Evolutionary conservation across 257 asterid species (phyloP).

Genomic region (Gardenia jasminoides): DNA sequence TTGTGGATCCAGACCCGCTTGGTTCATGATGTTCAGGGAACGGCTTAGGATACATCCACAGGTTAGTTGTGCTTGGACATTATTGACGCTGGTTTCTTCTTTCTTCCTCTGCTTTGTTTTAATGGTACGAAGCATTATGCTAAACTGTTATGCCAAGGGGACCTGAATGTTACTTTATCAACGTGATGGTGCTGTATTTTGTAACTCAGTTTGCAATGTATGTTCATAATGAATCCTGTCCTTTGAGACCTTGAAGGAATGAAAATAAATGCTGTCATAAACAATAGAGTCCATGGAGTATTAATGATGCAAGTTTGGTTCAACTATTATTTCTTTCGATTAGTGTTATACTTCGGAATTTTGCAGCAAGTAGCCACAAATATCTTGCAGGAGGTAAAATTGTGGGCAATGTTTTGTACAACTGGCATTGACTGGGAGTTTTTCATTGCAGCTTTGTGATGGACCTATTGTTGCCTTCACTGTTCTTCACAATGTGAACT

Average conservation of each 20-base stretch:
- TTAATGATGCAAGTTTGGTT: background rate
- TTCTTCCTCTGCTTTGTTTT: background rate
- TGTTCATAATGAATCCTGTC: background rate
- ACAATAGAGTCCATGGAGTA: background rate
- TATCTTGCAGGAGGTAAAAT: background rate
- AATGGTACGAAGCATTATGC: background rate
- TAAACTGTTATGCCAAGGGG: background rate
- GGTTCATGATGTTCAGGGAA: slow-evolving; percentile 95
- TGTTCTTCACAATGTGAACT: slow-evolving; percentile 93
- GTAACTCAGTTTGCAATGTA: background rate
- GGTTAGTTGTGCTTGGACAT: slow-evolving; percentile 44
- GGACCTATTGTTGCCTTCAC: slow-evolving; percentile 93
- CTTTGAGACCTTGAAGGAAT: background rate
- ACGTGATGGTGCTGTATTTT: background rate
- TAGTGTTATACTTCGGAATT: background rate
- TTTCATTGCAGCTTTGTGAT: slow-evolving; percentile 72
- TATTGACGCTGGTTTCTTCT: background rate
- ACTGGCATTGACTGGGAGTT: slow-evolving; percentile 15
- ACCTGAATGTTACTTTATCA: background rate
- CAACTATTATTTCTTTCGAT: background rate
- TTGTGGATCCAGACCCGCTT: slow-evolving; percentile 79
- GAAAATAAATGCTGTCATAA: background rate
- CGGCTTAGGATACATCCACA: slow-evolving; percentile 91
- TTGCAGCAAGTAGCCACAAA: background rate
- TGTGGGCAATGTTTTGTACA: background rate